Evolutionary conservation across 441 rosid species (phyloP), one percentile per base, ranked within the genome.

Genomic region (Corymbia calophylla): DNA sequence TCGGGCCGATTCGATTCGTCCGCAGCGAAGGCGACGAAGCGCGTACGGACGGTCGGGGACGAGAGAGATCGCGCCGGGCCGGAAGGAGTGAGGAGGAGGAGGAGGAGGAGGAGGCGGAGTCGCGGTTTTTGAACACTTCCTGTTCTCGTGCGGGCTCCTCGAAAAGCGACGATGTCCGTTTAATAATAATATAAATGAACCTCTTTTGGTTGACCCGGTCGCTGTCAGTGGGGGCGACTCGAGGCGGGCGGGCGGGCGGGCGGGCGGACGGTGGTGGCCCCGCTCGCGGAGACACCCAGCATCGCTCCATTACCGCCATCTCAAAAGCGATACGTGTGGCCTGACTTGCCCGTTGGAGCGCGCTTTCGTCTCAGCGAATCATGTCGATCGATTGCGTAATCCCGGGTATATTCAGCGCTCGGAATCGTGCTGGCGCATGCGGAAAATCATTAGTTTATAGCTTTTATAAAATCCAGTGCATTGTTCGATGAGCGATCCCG

Each of bases 391-490:
- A 39, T 18, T 27, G 62, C 51, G 29, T 73, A 21, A 44, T 47
- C 84, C n/a, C 18, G 17, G n/a, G 84, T 12, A 25, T 7, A 25
- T 77, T 77, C 84, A 25, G 14, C n/a, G n/a, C 14, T 6, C 1
- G 8, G 84, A 12, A 21, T 44, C 84, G 3, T 8, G n/a, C 84
- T 13, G 8, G 21, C 51, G n/a, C 51, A 23, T 77, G n/a, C 84
- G 17, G 84, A 5, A 58, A 58, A 39, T 23, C n/a, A 23, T 12
- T 77, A 12, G n/a, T 73, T 73, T 12, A 2, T 6, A 21, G 48
- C 9, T 32, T 4, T 18, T 0, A 29, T 14, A n/a, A 2, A 3
- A 16, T 3, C 18, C 0, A 16, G 12, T 4, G 39, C 11, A 31
- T 31, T 5, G 44, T n/a, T 66, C 19, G 39, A 64, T 31, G 7